Evolutionary conservation across 2,329 filamentous ascomycete genomes (phyloP).

Genomic region (Paraconiothyrium sp.): DNA sequence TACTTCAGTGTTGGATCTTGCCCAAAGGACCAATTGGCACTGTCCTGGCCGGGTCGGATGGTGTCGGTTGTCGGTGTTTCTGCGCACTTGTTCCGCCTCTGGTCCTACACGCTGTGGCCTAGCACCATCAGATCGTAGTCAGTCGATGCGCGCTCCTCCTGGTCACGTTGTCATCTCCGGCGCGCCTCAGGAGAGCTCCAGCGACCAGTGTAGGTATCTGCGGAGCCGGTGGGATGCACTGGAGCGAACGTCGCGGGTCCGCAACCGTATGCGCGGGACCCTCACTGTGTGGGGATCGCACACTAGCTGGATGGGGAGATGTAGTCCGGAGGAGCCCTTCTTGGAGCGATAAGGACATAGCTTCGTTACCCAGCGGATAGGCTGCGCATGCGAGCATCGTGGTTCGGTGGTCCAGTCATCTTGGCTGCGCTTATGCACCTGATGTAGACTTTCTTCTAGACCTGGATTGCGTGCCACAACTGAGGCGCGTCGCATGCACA

Average conservation of each 20-base stretch:
- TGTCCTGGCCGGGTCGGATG: neutral
- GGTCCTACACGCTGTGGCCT: neutral
- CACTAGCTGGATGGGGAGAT: conserved; percentile 1
- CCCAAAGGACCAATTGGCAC: neutral
- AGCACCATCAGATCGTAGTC: neutral
- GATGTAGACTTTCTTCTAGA: conserved; percentile 9
- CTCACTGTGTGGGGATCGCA: neutral
- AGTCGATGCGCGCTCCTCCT: conserved; percentile 1
- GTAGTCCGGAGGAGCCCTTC: neutral
- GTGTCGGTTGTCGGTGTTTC: neutral
- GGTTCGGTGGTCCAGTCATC: conserved; percentile 1
- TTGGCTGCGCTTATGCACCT: conserved; percentile 10
- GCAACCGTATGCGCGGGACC: neutral
- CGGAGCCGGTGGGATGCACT: neutral
- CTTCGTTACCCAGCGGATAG: conserved; percentile 2
- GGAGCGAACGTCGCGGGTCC: neutral
- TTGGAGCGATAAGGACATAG: conserved; percentile 15
- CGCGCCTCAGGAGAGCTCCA: neutral
- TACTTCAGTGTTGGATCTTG: neutral
- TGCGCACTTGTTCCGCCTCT: neutral
- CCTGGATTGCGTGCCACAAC: conserved; percentile 17
- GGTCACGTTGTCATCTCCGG: neutral
- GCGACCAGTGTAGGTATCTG: neutral
- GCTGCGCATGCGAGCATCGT: conserved; percentile 4
- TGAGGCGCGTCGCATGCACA: conserved; percentile 20